These are phyloP conservation scores for Neckera pumila DNA, from an alignment of 225 moss, liverwort and hornwort genomes.

Conservation along the genomic window DNA sequence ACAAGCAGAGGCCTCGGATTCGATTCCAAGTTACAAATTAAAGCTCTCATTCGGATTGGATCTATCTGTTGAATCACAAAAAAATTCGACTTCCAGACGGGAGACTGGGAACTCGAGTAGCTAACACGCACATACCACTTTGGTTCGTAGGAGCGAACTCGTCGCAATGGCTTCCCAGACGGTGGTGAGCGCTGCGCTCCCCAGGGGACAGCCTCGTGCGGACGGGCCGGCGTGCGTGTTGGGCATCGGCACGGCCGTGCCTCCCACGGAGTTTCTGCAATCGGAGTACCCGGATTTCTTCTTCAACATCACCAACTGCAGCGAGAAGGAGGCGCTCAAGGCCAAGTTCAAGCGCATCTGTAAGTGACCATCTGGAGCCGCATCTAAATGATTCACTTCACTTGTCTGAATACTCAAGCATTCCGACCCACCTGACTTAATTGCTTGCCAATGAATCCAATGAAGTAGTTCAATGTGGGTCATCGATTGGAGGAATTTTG, in stretches of 20 bases:
- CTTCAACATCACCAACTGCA: background rate
- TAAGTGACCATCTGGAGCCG: background rate
- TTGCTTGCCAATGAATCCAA: background rate
- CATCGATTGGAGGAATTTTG: background rate
- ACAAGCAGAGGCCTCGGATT: background rate
- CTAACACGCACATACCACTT: background rate
- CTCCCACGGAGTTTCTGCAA: background rate
- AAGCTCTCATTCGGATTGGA: background rate
- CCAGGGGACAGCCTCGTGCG: background rate
- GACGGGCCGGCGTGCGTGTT: background rate
- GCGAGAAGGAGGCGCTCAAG: background rate
- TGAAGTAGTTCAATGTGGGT: background rate
- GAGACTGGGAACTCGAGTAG: background rate
- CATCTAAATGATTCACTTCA: background rate
- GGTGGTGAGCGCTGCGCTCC: background rate
- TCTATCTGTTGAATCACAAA: too few species aligned
- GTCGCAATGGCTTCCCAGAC: background rate
- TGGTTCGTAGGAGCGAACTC: background rate
- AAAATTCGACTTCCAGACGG: background rate
- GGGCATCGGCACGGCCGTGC: background rate
- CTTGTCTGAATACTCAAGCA: background rate
- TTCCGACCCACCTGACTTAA: background rate
- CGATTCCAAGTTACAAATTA: background rate
- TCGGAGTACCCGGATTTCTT: background rate
- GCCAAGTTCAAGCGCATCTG: background rate